Evolutionary conservation across 2,329 filamentous ascomycete species (phyloP).

Genomic region (Fusarium concolor): DNA sequence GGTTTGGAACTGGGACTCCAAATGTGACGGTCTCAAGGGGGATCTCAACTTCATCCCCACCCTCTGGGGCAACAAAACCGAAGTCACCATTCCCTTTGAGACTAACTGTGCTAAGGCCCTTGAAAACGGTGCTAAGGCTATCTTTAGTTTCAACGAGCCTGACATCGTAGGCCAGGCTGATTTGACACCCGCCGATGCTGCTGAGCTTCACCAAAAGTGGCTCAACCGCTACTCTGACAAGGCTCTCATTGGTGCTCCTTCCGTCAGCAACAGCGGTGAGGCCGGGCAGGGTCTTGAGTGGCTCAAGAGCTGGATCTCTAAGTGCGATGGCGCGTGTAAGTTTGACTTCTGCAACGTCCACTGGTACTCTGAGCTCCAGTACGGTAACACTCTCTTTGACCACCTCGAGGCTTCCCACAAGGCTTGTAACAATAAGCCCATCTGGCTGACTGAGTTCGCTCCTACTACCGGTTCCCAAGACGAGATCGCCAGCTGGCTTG

Average conservation of each 20-base stretch:
- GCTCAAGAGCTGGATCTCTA: slow-evolving; percentile 64
- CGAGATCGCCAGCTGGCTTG: slow-evolving; percentile 61
- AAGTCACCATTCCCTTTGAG: slow-evolving; percentile 63
- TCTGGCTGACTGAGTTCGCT: slow-evolving; percentile 76
- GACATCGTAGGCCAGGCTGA: slow-evolving; percentile 71
- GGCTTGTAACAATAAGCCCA: slow-evolving; percentile 57
- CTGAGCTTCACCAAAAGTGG: slow-evolving; percentile 63
- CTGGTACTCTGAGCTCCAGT: slow-evolving; percentile 68
- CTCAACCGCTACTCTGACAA: slow-evolving; percentile 67
- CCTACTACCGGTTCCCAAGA: slow-evolving; percentile 56
- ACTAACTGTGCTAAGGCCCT: slow-evolving; percentile 64
- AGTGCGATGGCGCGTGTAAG: slow-evolving; percentile 62
- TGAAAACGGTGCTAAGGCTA: slow-evolving; percentile 62
- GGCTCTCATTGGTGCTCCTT: slow-evolving; percentile 67
- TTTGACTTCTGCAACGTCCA: slow-evolving; percentile 72
- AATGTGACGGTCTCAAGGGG: slow-evolving; percentile 55
- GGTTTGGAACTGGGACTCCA: slow-evolving; percentile 76
- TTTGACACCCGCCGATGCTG: slow-evolving; percentile 64
- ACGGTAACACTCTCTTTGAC: slow-evolving; percentile 63
- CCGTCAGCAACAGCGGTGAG: slow-evolving; percentile 69
- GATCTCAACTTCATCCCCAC: slow-evolving; percentile 72
- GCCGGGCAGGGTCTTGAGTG: slow-evolving; percentile 66
- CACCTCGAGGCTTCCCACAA: slow-evolving; percentile 63
- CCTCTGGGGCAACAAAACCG: slow-evolving; percentile 66
- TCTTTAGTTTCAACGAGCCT: slow-evolving; percentile 80